These are phyloP conservation scores for Rhizopogon vulgaris DNA, from an alignment of 768 basidiomycete species.

Conservation along the genomic window DNA sequence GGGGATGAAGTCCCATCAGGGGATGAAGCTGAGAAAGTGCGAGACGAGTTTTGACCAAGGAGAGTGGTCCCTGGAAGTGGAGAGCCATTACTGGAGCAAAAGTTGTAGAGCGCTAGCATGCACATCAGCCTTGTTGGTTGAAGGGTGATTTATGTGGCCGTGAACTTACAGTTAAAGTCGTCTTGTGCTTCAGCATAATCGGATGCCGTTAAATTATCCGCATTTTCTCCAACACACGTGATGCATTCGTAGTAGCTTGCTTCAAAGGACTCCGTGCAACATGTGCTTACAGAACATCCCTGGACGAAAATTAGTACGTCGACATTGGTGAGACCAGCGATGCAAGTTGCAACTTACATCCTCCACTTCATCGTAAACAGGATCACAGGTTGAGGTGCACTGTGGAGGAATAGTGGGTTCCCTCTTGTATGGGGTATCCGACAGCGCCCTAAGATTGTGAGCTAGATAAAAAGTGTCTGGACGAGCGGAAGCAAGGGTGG, in stretches of 20 bases:
- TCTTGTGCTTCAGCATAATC: constrained; percentile 26
- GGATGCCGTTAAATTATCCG: constrained; percentile 9
- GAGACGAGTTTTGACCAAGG: constrained; percentile 19
- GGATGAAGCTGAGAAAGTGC: constrained; percentile 1
- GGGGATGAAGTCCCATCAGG: neutral
- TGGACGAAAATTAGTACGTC: constrained; percentile 7
- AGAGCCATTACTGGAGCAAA: constrained; percentile 21
- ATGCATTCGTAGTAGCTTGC: constrained; percentile 36
- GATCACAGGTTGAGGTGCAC: constrained; percentile 18
- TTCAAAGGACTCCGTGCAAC: constrained; percentile 37
- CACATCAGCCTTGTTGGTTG: neutral
- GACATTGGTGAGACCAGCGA: neutral
- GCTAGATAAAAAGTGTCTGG: constrained; percentile 1
- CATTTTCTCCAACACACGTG: constrained; percentile 27
- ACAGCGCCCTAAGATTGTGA: neutral
- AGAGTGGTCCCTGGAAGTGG: constrained; percentile 15
- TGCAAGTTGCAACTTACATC: constrained; percentile 11
- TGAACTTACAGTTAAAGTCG: constrained; percentile 29
- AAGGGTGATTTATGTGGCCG: neutral
- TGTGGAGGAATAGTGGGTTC: constrained; percentile 18
- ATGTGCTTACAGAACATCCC: constrained; percentile 25
- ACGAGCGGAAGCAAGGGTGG: neutral
- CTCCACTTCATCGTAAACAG: constrained; percentile 17
- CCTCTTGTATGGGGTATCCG: constrained; percentile 5
- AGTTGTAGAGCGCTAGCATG: constrained; percentile 15